Conservation (phyloP, 2,329 filamentous ascomycete genomes). For the Furcasterigmium furcatum region DNA sequence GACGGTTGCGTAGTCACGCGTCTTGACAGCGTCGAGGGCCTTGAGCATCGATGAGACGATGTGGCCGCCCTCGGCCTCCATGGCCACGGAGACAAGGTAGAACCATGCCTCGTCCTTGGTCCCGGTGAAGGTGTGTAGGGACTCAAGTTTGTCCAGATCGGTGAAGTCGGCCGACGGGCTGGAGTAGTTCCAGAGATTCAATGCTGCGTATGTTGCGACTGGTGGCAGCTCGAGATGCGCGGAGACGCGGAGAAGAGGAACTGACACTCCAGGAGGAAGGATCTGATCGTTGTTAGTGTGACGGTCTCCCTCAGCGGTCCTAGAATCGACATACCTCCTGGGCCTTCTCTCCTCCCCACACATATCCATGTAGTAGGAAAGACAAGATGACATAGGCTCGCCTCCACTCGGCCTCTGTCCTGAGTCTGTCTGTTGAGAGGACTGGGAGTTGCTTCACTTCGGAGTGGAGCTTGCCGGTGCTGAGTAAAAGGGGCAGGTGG, state of each 20-base stretch:
- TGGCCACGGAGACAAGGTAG: slow-evolving; percentile 83
- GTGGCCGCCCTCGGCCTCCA: slow-evolving; percentile 75
- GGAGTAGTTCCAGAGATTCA: slow-evolving; percentile 88
- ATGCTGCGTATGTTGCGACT: slow-evolving; percentile 83
- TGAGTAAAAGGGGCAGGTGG: slow-evolving; percentile 65
- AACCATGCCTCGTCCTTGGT: slow-evolving; percentile 94
- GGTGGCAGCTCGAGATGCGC: slow-evolving; percentile 75
- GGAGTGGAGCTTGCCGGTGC: slow-evolving; percentile 59
- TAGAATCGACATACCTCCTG: slow-evolving; percentile 52
- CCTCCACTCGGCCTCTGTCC: slow-evolving; percentile 70
- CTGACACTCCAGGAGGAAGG: slow-evolving; percentile 71
- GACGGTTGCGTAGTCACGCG: slow-evolving; percentile 58
- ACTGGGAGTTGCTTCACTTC: slow-evolving; percentile 65
- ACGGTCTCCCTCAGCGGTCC: background rate
- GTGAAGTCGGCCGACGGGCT: slow-evolving; percentile 53
- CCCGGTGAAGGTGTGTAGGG: slow-evolving; percentile 81
- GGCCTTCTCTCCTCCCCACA: slow-evolving; percentile 81
- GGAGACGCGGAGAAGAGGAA: slow-evolving; percentile 73
- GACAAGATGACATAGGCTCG: slow-evolving; percentile 76
- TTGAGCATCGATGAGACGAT: slow-evolving; percentile 75
- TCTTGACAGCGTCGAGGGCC: slow-evolving; percentile 67
- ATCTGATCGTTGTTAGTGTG: slow-evolving; percentile 32
- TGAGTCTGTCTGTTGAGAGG: slow-evolving; percentile 62
- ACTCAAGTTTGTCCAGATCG: slow-evolving; percentile 65
- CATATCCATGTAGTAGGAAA: slow-evolving; percentile 80